Percentiles rank a stretch among this genome's conserved stretches.
Evolutionary conservation across 1,284 basidiomycete species (phyloP).

Genomic region (Cryptococcus sp.): DNA sequence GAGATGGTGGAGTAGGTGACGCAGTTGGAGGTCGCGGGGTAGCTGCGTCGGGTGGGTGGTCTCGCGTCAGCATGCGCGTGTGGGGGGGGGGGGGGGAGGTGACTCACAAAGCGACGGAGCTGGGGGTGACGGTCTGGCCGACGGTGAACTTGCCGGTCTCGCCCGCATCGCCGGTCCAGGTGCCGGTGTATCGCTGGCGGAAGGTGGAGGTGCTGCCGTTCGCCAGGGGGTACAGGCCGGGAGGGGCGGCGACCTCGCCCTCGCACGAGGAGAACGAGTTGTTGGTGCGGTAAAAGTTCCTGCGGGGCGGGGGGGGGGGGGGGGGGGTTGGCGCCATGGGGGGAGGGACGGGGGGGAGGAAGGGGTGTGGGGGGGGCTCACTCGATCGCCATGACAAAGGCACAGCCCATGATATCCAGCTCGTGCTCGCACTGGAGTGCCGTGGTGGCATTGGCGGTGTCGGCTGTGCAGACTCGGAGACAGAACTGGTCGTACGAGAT

Average conservation of each 20-base stretch:
- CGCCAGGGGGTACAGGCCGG: slow-evolving; percentile 46
- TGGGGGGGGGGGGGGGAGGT: background rate
- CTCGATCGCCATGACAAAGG: slow-evolving; percentile 50
- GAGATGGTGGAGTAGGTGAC: slow-evolving; percentile 47
- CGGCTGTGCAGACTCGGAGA: slow-evolving; percentile 50
- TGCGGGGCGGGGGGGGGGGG: too few species aligned
- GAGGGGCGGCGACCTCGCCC: slow-evolving; percentile 48
- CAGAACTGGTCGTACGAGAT: slow-evolving; percentile 48
- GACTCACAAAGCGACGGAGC: slow-evolving; percentile 31
- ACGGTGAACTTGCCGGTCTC: slow-evolving; percentile 30
- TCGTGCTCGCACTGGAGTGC: slow-evolving; percentile 47
- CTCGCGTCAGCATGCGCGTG: background rate
- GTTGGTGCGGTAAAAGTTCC: slow-evolving; percentile 39
- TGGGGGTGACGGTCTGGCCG: slow-evolving; percentile 41
- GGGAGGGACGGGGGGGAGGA: background rate
- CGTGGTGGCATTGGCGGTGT: slow-evolving; percentile 37
- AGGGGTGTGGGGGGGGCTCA: slow-evolving; percentile 3
- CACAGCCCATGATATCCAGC: slow-evolving; percentile 50
- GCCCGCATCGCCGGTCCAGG: slow-evolving; percentile 31
- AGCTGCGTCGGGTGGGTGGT: slow-evolving; percentile 15
- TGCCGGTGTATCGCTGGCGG: slow-evolving; percentile 50
- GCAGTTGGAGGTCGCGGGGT: slow-evolving; percentile 48
- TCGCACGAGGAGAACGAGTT: slow-evolving; percentile 50
- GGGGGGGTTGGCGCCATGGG: background rate
- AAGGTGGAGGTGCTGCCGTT: slow-evolving; percentile 48